Evolutionary conservation across 176 grass and related monocot genomes (phyloP).

Genomic region (Thalia dealbata): DNA sequence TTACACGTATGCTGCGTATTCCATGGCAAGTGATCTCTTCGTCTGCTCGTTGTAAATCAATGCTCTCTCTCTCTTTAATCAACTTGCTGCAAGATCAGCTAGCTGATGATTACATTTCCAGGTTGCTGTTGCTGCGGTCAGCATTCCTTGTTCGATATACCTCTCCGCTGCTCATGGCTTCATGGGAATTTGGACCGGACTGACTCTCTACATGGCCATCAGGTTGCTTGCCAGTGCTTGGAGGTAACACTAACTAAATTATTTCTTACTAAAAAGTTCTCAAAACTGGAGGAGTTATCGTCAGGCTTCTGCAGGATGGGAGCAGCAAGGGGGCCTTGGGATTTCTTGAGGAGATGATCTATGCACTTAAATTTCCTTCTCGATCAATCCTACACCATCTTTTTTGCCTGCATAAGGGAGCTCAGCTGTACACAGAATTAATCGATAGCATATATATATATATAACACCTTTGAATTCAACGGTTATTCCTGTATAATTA

Average conservation of each 20-base stretch:
- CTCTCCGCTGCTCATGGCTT: conserved; percentile 45
- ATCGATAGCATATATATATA: no score
- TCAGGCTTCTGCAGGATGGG: conserved; percentile 1
- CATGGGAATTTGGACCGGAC: conserved; percentile 54
- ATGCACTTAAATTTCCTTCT: not conserved
- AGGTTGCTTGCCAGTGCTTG: conserved; percentile 44
- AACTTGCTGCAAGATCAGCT: not conserved
- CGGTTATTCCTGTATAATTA: no score
- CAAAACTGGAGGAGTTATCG: no score
- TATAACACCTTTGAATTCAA: no score
- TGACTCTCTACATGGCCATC: conserved; percentile 57
- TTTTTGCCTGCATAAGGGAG: no score
- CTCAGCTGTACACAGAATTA: no score
- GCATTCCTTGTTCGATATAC: conserved; percentile 44
- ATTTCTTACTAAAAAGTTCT: not conserved
- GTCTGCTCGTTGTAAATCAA: no score
- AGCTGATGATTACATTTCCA: conserved; percentile 19
- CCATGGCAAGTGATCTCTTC: conserved; percentile 48
- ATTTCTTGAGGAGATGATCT: conserved; percentile 6
- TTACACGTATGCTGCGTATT: conserved; percentile 81
- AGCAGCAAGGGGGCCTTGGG: conserved; percentile 18
- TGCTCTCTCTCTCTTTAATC: no score
- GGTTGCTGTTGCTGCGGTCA: conserved; percentile 67
- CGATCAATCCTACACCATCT: no score
- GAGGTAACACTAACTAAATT: conserved; percentile 31